Evolutionary conservation across 805 yeast genomes (phyloP), one percentile per base, ranked within the genome.

Genomic region (Kodamaea lidongshanica): DNA sequence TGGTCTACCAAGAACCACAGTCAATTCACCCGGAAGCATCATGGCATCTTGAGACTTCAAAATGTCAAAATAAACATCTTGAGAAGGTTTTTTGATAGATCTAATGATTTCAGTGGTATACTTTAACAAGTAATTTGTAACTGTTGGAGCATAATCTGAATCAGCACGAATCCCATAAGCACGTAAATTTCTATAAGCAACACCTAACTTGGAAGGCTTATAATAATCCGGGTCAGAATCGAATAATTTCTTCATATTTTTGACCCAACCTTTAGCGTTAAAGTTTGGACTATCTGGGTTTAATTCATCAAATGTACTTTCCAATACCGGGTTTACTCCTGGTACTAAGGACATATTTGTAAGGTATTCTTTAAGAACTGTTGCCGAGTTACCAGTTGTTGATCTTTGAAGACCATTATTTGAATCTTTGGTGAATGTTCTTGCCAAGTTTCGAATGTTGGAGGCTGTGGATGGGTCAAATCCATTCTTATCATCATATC

Each of bases 161-260:
- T 75, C 84, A 4, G 75, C 63, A 3, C 84, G 79, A 29, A 72
- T 63, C 49, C 85, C 86, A 39, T 54, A 67, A 3, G 79, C 80
- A 34, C 78, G 49, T 41, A 78, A 54, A 28, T 75, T 54, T 34
- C 65, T 65, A 61, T 72, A 76, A 6, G 73, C 72, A 35, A 79
- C 52, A n/a, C 82, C 80, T 37, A 78, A 54, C 11, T 70, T 58
- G 12, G 74, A 61, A 13, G 78, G 79, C 45, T 70, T 74, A 49
- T 72, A 78, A 51, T 72, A 72, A 12, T 76, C 82, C 0, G 73
- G 72, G 41, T 78, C 80, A 2, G 65, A 44, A 18, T 61, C 63
- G 38, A 56, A 51, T 33, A 78, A 44, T 38, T 70, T 71, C 37
- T 77, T 61, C 56, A 76, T 50, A 42, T 78, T 78, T 44, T 74